Percentiles rank a stretch among this genome's conserved stretches.
phyloP scores from a whole-genome alignment of 1,139 yeast genomes.

The Zygosaccharomyces pseudobailii region DNA sequence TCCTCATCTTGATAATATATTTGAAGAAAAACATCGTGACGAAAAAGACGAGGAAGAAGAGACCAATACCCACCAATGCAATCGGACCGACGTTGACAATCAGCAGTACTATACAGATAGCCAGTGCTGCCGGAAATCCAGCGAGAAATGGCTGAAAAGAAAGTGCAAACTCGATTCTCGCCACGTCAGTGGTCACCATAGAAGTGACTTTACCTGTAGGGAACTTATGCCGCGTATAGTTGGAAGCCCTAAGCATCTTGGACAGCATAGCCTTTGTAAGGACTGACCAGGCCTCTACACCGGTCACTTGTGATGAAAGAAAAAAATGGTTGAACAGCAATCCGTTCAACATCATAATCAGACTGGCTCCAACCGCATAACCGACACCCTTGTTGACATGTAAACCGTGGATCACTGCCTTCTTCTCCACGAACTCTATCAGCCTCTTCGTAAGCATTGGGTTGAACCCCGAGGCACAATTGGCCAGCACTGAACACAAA shows the following conservation, averaged over 20 bases:
- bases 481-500: slow-evolving; percentile 42
- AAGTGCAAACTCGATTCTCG: slow-evolving; percentile 73
- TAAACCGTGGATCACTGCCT: slow-evolving; percentile 32
- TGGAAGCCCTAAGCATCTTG: slow-evolving; percentile 59
- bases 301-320: slow-evolving; percentile 56
- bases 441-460: slow-evolving; percentile 51
- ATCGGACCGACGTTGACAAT: slow-evolving; percentile 69
- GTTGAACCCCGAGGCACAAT: slow-evolving; percentile 47
- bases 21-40: slow-evolving; percentile 37
- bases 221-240: slow-evolving; percentile 54
- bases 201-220: slow-evolving; percentile 70
- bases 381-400: slow-evolving; percentile 52
- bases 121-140: slow-evolving; percentile 58
- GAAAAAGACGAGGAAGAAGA: slow-evolving; percentile 39
- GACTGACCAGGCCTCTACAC: slow-evolving; percentile 64
- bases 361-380: slow-evolving; percentile 52
- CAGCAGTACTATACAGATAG: slow-evolving; percentile 57
- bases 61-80: slow-evolving; percentile 62
- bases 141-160: slow-evolving; percentile 64
- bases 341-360: slow-evolving; percentile 45
- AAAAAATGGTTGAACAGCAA: slow-evolving; percentile 59
- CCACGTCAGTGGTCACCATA: slow-evolving; percentile 71
- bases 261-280: slow-evolving; percentile 61
- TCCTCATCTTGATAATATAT: slow-evolving; percentile 42
- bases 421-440: slow-evolving; percentile 44